Evolutionary conservation across 2,329 filamentous ascomycete genomes (phyloP), one percentile per base, ranked within the genome.

Genomic region (Paradendryphiella salina): DNA sequence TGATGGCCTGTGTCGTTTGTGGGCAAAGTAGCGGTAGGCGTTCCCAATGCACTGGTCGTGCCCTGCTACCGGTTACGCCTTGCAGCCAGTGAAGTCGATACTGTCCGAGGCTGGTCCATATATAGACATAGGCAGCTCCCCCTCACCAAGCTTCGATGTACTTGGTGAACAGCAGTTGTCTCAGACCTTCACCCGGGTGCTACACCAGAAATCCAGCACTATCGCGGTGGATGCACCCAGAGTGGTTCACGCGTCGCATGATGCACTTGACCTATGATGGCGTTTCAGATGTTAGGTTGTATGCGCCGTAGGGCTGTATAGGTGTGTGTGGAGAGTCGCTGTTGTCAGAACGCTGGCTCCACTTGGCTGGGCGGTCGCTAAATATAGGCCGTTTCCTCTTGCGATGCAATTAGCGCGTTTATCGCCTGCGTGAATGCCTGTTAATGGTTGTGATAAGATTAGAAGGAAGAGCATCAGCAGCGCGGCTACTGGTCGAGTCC

Each of bases 331-430:
- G 28, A 20, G 34, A 36, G 46, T 32, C 32, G 55, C 52, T 60
- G 52, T 59, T 40, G 52, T 59, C 37, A 56, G 57, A 55, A 55
- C 57, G 54, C 52, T 60, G 53, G 60, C 50, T 54, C 33, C 17
- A 44, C 51, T 52, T 46, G 47, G 50, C 51, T 52, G 44, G 47
- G 50, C 46, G 51, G 55, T 23, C 52, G 42, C 63, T 63, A 67
- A 68, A 68, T 61, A 68, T 69, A 68, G 64, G 42, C 42, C 46
- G n/a, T 53, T 35, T 31, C 21, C 36, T 42, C 44, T 31, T 29
- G 31, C 18, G 44, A 51, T 38, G 21, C n/a, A 52, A 34, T 33
- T 28, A 46, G 54, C 42, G 37, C 36, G 15, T 6, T 23, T 18
- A n/a, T 42, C 26, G 45, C 36, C 36, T 40, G 36, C 33, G 13